Evolutionary conservation across 2,329 filamentous ascomycete genomes (phyloP), one percentile per base, ranked within the genome.

Genomic region (Diaporthe ilicicola): DNA sequence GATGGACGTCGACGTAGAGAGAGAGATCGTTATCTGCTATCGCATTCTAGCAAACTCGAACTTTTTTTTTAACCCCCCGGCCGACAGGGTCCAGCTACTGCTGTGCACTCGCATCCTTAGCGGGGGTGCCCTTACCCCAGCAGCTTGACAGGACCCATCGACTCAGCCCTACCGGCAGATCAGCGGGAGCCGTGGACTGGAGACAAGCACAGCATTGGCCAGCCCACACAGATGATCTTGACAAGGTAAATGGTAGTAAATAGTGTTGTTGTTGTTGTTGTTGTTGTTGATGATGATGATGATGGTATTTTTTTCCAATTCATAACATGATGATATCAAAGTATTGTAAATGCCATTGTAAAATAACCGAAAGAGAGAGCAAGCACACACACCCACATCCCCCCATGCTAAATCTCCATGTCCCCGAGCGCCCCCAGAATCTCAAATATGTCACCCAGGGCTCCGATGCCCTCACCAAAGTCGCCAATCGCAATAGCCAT

Each of bases 111-210:
- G 39, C 29, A 17, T 15, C 5, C 17, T 1, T 19, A 32, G 32
- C 67, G 19, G 37, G 54, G 54, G n/a, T 51, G 9, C 15, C 53
- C 66, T 29, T 48, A 51, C 7, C 34, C 39, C 17, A 9, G 7
- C 13, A 10, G 1, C 15, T 10, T 46, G 37, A 46, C 65, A 56
- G 50, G 27, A 50, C 51, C 37, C 37, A 48, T 67, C 37, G 1
- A 9, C 15, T 69, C 67, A 69, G 67, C 67, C 67, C 67, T 69
- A 69, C 67, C 13, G 44, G 54, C 54, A 39, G 56, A 53, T 68
- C 53, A 68, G 65, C 51, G 34, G 13, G 10, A 42, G 27, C 3
- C 7, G 12, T n/a, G 50, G 27, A 32, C 29, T 4, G 9, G 10
- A 24, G 17, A 24, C 4, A 8, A 22, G 0, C 32, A 15, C 12